A percentile compares a stretch with the other conserved stretches of the same genome.
Evolutionary conservation across 2,329 filamentous ascomycete species (phyloP).

Genomic region (Aspergillus clavatus): DNA sequence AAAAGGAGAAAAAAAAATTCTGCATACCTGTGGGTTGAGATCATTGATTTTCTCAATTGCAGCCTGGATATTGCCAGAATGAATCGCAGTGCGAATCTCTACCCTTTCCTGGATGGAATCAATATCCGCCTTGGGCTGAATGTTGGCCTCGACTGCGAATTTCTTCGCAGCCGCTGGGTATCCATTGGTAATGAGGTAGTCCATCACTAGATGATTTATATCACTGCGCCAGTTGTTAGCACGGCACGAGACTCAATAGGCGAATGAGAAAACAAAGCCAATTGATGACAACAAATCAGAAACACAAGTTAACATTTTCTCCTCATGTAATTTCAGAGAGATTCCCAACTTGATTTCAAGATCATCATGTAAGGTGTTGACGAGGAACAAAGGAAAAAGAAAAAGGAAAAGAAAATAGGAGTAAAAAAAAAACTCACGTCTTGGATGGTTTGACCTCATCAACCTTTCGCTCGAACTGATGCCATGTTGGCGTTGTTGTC

Average conservation of each 20-base stretch:
- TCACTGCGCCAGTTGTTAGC: slow-evolving; percentile 58
- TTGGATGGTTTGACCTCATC: slow-evolving; percentile 83
- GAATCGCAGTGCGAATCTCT: slow-evolving; percentile 77
- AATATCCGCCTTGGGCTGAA: slow-evolving; percentile 67
- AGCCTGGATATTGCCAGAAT: slow-evolving; percentile 75
- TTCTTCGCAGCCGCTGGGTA: slow-evolving; percentile 89
- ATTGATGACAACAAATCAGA: slow-evolving; percentile 49
- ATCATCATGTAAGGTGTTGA: slow-evolving; percentile 70
- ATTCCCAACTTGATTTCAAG: slow-evolving; percentile 95
- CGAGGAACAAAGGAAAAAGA: no score
- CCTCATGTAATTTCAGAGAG: slow-evolving; percentile 97
- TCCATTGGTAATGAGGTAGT: slow-evolving; percentile 93
- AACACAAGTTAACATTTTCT: slow-evolving; percentile 78
- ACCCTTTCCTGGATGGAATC: slow-evolving; percentile 72
- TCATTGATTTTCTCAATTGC: slow-evolving; percentile 88
- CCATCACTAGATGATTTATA: slow-evolving; percentile 90
- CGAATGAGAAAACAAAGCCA: slow-evolving; percentile 4
- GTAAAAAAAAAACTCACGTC: slow-evolving; percentile 61
- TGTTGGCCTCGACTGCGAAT: slow-evolving; percentile 90
- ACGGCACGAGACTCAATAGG: slow-evolving; percentile 6
- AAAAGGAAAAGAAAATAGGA: slow-evolving; percentile 4
- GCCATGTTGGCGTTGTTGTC: slow-evolving; percentile 64
- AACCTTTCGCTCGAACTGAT: slow-evolving; percentile 74
- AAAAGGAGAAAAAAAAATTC: neutral
- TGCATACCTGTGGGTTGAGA: slow-evolving; percentile 79